Evolutionary conservation across 164 flowering plant species (phyloP).

Genomic region (Aristolochia fimbriata): DNA sequence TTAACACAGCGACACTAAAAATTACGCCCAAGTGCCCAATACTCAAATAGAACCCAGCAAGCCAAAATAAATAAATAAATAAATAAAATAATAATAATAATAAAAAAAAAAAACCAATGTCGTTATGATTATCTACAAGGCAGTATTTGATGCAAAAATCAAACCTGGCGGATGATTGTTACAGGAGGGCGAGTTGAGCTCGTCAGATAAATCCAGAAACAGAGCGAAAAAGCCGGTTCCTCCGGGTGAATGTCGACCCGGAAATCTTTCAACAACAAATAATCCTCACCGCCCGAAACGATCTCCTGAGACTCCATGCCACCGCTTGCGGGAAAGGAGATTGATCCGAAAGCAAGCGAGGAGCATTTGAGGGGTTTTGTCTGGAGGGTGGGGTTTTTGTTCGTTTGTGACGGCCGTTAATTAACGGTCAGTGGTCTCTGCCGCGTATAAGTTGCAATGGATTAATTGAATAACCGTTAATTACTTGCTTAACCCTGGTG

Average conservation of each 20-base stretch:
- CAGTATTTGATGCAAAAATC: neutral
- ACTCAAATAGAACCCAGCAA: neutral
- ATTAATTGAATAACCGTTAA: no score
- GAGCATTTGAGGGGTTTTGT: neutral
- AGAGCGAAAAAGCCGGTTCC: constrained; percentile 32
- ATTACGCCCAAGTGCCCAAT: neutral
- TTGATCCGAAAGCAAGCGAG: neutral
- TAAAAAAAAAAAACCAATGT: neutral
- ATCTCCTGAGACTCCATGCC: neutral
- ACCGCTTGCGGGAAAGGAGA: neutral
- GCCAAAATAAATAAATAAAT: neutral
- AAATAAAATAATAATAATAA: neutral
- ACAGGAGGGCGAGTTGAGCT: constrained; percentile 27
- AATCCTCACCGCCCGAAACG: constrained; percentile 14
- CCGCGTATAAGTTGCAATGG: no score
- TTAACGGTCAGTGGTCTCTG: constrained; percentile 10
- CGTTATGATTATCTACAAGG: neutral
- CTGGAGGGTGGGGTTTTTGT: constrained; percentile 7
- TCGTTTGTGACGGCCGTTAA: constrained; percentile 16
- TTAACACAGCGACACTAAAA: neutral
- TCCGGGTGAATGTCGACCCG: constrained; percentile 25
- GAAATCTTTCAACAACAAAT: constrained; percentile 40
- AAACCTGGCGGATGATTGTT: constrained; percentile 45
- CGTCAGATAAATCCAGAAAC: constrained; percentile 59
- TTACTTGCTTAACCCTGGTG: no score